Percentiles rank a stretch among this genome's conserved stretches.
These are phyloP conservation scores for Exobasidium rhododendri DNA, from an alignment of 1,284 basidiomycete genomes.

Conservation along the genomic window DNA sequence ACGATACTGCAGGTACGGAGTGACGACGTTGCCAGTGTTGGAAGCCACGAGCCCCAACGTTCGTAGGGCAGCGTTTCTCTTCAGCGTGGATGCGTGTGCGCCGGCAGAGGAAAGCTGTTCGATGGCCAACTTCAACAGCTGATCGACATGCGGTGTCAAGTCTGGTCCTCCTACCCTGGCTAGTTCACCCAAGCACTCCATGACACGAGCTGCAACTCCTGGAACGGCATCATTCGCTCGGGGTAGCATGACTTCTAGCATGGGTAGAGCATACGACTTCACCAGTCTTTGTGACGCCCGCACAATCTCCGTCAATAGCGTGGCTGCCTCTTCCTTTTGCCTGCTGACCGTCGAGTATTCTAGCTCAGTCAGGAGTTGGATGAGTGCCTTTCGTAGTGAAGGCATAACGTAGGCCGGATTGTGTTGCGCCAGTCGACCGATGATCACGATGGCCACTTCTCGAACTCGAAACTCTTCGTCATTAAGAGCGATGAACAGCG, in stretches of 20 bases:
- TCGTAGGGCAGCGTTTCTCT: slow-evolving; percentile 84
- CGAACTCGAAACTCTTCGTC: slow-evolving; percentile 95
- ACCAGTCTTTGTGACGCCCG: slow-evolving; percentile 84
- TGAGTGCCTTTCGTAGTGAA: slow-evolving; percentile 88
- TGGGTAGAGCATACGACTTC: slow-evolving; percentile 94
- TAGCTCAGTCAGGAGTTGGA: slow-evolving; percentile 92
- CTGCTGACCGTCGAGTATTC: slow-evolving; percentile 91
- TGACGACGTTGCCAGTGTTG: slow-evolving; percentile 90
- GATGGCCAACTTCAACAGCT: slow-evolving; percentile 86
- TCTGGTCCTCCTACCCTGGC: slow-evolving; percentile 92
- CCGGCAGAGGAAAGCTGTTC: slow-evolving; percentile 70
- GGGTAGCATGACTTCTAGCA: slow-evolving; percentile 83
- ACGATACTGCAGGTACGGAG: slow-evolving; percentile 85
- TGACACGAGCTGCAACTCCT: slow-evolving; percentile 84
- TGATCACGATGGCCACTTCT: slow-evolving; percentile 81
- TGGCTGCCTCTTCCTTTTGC: slow-evolving; percentile 62
- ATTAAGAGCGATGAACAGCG: slow-evolving; percentile 93
- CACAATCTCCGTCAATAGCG: slow-evolving; percentile 50
- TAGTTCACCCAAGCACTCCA: slow-evolving; percentile 92
- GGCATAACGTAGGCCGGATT: slow-evolving; percentile 99
- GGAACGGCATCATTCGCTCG: slow-evolving; percentile 82
- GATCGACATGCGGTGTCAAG: slow-evolving; percentile 74
- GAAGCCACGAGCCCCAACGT: slow-evolving; percentile 93
- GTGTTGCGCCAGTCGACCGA: slow-evolving; percentile 88
- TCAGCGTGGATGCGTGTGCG: slow-evolving; percentile 65